Evolutionary conservation across 2,329 filamentous ascomycete species (phyloP).

Genomic region (Chrysoporthe cubensis): DNA sequence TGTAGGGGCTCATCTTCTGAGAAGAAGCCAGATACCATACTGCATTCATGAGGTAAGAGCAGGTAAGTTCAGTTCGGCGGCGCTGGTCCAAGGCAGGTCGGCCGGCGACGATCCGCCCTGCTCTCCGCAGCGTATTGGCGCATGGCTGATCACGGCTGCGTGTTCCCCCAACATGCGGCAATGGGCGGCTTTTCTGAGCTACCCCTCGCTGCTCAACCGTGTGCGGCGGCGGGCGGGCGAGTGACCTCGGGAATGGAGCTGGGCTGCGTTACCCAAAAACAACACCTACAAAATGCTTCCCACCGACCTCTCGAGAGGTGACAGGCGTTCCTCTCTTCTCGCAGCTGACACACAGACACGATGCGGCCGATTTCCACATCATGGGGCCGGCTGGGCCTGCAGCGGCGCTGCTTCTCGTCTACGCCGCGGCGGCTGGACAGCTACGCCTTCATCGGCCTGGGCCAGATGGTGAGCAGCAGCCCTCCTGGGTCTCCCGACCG

Average conservation of each 20-base stretch:
- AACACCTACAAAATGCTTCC: background rate
- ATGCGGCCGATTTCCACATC: constrained; percentile 34
- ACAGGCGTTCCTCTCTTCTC: background rate
- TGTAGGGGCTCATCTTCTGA: background rate
- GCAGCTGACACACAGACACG: constrained; percentile 19
- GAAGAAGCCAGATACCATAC: background rate
- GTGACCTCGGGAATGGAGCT: background rate
- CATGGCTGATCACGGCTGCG: background rate
- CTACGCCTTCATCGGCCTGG: constrained; percentile 64
- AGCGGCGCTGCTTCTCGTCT: constrained; percentile 55
- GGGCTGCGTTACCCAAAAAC: background rate
- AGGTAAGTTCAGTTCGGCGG: background rate
- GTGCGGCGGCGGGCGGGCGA: background rate
- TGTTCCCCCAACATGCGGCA: constrained; percentile 34
- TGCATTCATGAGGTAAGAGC: background rate
- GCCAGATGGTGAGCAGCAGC: constrained; percentile 57
- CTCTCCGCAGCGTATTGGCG: background rate
- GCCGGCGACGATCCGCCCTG: background rate
- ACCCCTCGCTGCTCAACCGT: constrained; percentile 23
- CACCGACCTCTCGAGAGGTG: background rate
- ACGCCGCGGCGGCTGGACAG: constrained; percentile 52
- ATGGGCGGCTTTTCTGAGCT: constrained; percentile 40
- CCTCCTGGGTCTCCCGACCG: background rate
- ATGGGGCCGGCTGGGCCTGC: constrained; percentile 38
- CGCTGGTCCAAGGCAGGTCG: background rate